Base-by-base conservation (phyloP, 73 alveolate genomes). In the Paramecium bursaria region DNA sequence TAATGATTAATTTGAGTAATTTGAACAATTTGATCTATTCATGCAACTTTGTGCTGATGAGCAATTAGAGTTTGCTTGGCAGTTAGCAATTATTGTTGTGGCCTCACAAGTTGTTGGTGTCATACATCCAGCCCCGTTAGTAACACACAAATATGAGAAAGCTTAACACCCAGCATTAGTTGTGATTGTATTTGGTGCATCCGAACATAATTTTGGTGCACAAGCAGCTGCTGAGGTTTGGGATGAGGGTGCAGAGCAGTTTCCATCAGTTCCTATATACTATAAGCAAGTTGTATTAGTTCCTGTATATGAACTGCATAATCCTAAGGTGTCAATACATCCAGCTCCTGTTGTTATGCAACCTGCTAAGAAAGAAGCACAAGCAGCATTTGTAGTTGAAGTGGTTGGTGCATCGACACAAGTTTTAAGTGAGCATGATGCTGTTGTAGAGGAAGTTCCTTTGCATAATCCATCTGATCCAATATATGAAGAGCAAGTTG, bases 351-450 rank as follows among this genome's bases (percentile, higher is more conserved):
- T 67, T 39, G 82, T 67, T 0, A 31, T n/a, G 33, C 82, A 67
- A 33, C 29, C 50, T 14, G 5, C 55, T 6, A 67, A n/a, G 10
- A 67, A 67, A 6, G 0, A 31, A 17, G 33, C 50, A 25, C 82
- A 67, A 14, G 26, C 54, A 5, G 26, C 30, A 67, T 35, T 15
- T 3, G 49, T 35, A 11, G 23, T 67, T 10, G 7, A 42, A 3
- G 82, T 39, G 0, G 27, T 35, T 9, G 82, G 82, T 9, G 82
- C 82, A 42, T 67, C 82, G 21, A 39, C 44, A 42, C 82, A 67
- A 7, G 33, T 11, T 67, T 27, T 33, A 39, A 39, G 60, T 14
- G 17, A 17, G 21, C 82, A 67, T 15, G 17, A 17, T 3, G 4
- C n/a, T n/a, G n/a, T 1, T 19, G 33, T 67, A 29, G 14, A 39